A percentile compares a stretch with the other conserved stretches of the same genome.
Conservation (phyloP, 176 grass and related monocot genomes). For the Avena insularis region DNA sequence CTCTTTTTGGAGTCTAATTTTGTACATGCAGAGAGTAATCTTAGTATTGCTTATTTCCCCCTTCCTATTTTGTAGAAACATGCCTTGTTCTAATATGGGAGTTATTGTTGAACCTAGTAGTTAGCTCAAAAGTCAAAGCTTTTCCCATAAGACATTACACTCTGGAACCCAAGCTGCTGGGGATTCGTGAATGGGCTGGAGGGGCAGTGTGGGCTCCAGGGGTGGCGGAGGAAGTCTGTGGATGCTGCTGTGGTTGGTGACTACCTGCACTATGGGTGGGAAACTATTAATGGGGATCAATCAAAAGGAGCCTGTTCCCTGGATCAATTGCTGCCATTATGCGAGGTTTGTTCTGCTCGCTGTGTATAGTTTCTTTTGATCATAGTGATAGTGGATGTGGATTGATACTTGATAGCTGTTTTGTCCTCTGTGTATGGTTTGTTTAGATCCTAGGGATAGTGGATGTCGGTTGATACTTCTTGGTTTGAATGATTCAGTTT, state of each 20-base stretch:
- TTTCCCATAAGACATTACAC: not conserved
- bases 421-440: slow-evolving; percentile 5
- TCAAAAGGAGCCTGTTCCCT: slow-evolving; percentile 77
- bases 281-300: slow-evolving; percentile 86
- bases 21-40: slow-evolving; percentile 82
- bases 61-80: slow-evolving; percentile 28
- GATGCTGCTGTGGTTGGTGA: slow-evolving; percentile 70
- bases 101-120: slow-evolving; percentile 29
- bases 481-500: slow-evolving; percentile 15
- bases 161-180: slow-evolving; percentile 69
- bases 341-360: slow-evolving; percentile 62
- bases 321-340: slow-evolving; percentile 75
- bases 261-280: slow-evolving; percentile 71
- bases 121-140: not conserved
- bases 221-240: slow-evolving; percentile 76
- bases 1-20: not conserved
- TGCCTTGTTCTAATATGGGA: not conserved
- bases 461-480: not conserved
- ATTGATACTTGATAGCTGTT: not conserved
- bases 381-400: not conserved
- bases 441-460: slow-evolving; percentile 16
- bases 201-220: slow-evolving; percentile 80
- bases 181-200: slow-evolving; percentile 72
- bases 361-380: not conserved
- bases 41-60: not conserved